These are phyloP conservation scores for Amaranthus hypochondriacus DNA, from an alignment of 148 eudicot species.

Conservation along the genomic window DNA sequence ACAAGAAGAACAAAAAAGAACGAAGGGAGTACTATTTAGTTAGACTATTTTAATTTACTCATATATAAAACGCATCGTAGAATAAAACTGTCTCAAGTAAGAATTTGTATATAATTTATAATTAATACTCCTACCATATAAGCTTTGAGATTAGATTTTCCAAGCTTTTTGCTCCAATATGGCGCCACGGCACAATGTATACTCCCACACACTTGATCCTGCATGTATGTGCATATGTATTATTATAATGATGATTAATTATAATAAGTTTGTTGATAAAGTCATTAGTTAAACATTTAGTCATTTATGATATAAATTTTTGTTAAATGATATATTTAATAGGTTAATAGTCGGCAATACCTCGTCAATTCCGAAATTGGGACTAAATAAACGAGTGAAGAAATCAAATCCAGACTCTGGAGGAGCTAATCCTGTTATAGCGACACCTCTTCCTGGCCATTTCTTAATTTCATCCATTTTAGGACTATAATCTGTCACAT, in stretches of 20 bases:
- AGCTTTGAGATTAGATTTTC: slow-evolving; percentile 19
- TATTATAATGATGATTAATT: too few relatives aligned
- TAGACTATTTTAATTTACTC: too few relatives aligned
- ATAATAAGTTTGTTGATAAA: too few relatives aligned
- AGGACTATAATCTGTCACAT: background rate
- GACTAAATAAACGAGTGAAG: background rate
- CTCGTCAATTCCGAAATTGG: background rate
- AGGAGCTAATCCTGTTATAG: background rate
- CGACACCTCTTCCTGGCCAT: background rate
- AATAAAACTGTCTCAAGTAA: too few relatives aligned
- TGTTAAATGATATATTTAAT: background rate
- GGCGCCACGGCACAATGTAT: slow-evolving; percentile 32
- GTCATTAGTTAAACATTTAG: too few relatives aligned
- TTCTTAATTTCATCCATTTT: background rate
- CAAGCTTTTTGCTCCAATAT: slow-evolving; percentile 34
- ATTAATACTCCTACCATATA: slow-evolving; percentile 21
- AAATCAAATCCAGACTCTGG: background rate
- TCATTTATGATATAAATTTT: background rate
- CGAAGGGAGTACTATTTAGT: too few relatives aligned
- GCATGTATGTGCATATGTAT: too few relatives aligned
- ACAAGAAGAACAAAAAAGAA: background rate
- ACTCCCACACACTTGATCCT: slow-evolving; percentile 37
- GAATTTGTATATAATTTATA: too few relatives aligned
- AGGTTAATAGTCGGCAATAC: background rate
- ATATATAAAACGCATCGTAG: too few relatives aligned